These are phyloP conservation scores for Talaromyces sp. DNA, from an alignment of 2,329 filamentous ascomycete species.

Conservation along the genomic window DNA sequence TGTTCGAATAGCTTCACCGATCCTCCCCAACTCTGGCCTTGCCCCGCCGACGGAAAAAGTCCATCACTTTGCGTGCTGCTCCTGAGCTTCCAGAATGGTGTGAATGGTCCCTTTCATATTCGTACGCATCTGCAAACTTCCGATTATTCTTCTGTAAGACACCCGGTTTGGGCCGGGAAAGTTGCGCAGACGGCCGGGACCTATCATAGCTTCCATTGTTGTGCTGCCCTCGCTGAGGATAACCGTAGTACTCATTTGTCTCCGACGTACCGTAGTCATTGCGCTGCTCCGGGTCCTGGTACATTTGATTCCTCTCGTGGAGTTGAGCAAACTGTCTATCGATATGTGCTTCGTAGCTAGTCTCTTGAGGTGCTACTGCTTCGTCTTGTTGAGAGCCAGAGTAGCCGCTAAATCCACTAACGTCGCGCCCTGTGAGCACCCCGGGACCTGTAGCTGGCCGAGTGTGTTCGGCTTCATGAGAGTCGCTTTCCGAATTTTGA, in stretches of 20 bases:
- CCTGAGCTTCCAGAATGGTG: slow-evolving; percentile 77
- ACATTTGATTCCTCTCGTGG: slow-evolving; percentile 29
- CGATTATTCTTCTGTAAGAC: slow-evolving; percentile 81
- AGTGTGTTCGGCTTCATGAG: slow-evolving; percentile 31
- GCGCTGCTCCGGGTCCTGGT: slow-evolving; percentile 16
- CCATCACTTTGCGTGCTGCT: slow-evolving; percentile 90
- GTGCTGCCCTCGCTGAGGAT: slow-evolving; percentile 45
- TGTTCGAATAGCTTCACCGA: slow-evolving; percentile 23
- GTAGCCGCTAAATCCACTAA: slow-evolving; percentile 27
- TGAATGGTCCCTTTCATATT: slow-evolving; percentile 57
- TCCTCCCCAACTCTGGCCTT: slow-evolving; percentile 59
- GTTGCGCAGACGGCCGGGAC: slow-evolving; percentile 39
- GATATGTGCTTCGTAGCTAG: slow-evolving; percentile 38
- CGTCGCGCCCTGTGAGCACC: slow-evolving; percentile 21
- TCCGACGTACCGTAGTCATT: slow-evolving; percentile 35
- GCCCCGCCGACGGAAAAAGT: slow-evolving; percentile 88
- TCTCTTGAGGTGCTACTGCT: slow-evolving; percentile 21
- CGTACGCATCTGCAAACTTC: slow-evolving; percentile 81
- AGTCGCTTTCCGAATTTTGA: slow-evolving; percentile 42
- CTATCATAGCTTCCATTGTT: slow-evolving; percentile 38
- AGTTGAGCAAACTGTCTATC: slow-evolving; percentile 39
- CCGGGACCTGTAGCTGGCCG: slow-evolving; percentile 35
- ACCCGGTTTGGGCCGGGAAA: slow-evolving; percentile 42
- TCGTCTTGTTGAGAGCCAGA: slow-evolving; percentile 22
- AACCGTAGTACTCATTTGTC: slow-evolving; percentile 14